A percentile compares a stretch with the other conserved stretches of the same genome.
These are phyloP conservation scores for Sapria himalayana DNA, from an alignment of 345 rosid genomes.

Conservation along the genomic window DNA sequence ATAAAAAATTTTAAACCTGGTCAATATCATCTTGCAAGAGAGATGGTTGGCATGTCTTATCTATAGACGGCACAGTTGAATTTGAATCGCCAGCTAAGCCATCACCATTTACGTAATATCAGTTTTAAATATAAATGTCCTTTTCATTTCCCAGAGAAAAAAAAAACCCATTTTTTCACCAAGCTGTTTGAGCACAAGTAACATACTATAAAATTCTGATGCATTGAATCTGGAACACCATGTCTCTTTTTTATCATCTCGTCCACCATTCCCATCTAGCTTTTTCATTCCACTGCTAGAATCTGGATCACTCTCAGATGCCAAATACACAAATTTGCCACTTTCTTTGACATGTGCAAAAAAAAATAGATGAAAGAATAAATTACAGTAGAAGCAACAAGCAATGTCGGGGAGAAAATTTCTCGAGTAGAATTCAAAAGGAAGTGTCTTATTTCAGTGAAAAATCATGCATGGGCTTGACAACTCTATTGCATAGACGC, in stretches of 20 bases:
- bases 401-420: neutral
- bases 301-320: conserved; percentile 39
- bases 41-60: conserved; percentile 8
- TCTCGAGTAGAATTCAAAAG: neutral
- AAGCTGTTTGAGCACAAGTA: neutral
- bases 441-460: neutral
- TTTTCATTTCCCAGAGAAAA: conserved; percentile 4
- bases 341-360: conserved; percentile 16
- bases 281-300: conserved; percentile 13
- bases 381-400: neutral
- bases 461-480: no score
- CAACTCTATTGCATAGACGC: no score
- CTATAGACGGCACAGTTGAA: conserved; percentile 15
- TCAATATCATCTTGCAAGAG: conserved; percentile 11
- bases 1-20: no score
- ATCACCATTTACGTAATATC: no score
- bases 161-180: neutral
- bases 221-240: conserved; percentile 10
- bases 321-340: conserved; percentile 34
- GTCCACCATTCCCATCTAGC: conserved; percentile 13
- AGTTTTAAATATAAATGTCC: neutral
- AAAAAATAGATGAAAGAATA: neutral
- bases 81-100: conserved; percentile 18
- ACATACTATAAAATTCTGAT: conserved; percentile 16
- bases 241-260: conserved; percentile 11